These are phyloP conservation scores for Mycena polygramma DNA, from an alignment of 768 basidiomycete genomes.

Conservation along the genomic window DNA sequence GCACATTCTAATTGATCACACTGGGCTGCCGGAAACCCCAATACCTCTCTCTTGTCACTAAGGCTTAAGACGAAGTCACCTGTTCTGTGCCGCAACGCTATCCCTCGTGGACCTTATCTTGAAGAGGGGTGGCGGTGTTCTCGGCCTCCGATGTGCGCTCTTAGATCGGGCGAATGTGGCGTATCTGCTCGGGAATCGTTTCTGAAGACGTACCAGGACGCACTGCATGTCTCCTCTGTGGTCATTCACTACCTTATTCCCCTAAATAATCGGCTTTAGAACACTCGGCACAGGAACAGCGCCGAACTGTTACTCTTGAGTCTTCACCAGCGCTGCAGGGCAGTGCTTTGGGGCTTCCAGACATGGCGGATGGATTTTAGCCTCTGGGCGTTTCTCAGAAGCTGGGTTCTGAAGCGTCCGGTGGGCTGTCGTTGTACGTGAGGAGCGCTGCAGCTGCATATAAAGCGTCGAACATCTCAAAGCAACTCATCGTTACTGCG, in stretches of 20 bases:
- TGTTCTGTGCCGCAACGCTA: too few relatives aligned
- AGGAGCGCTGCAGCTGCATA: neutral
- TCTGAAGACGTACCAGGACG: neutral
- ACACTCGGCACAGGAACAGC: constrained; percentile 4
- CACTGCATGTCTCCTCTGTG: neutral
- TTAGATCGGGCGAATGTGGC: too few relatives aligned
- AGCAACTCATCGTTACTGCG: neutral
- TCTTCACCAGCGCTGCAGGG: neutral
- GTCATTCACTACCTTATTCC: neutral
- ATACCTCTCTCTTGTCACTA: too few relatives aligned
- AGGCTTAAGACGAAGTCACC: too few relatives aligned
- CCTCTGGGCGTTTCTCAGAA: neutral
- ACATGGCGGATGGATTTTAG: neutral
- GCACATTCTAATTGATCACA: too few relatives aligned
- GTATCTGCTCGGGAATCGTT: neutral
- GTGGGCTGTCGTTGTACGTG: neutral
- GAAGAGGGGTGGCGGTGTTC: too few relatives aligned
- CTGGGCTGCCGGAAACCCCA: too few relatives aligned
- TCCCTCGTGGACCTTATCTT: too few relatives aligned
- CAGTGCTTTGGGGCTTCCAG: neutral
- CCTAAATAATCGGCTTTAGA: constrained; percentile 2
- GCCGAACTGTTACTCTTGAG: neutral
- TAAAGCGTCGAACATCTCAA: neutral
- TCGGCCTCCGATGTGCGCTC: too few relatives aligned
- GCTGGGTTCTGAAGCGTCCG: too few relatives aligned